These are phyloP conservation scores for Apiotrichum montevideense DNA, from an alignment of 1,284 basidiomycete species.

Conservation along the genomic window DNA sequence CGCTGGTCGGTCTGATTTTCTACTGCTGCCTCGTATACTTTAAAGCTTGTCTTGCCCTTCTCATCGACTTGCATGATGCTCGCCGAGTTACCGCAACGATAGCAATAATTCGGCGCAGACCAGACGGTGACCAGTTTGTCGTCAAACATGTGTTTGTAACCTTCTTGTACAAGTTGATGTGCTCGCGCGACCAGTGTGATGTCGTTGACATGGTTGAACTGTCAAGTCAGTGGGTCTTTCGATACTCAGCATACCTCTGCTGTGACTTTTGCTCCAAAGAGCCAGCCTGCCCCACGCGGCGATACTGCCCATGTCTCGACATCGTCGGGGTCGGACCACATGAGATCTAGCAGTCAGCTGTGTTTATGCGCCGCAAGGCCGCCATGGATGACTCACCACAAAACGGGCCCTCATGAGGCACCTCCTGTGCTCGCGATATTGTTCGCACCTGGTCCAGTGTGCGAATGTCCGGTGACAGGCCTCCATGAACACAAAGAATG, in stretches of 20 bases:
- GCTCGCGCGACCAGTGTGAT: constrained; percentile 81
- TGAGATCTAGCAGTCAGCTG: constrained; percentile 60
- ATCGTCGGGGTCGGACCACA: constrained; percentile 98
- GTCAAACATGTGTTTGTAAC: constrained; percentile 98
- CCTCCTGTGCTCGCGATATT: constrained; percentile 85
- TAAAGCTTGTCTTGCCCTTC: constrained; percentile 61
- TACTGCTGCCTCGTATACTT: constrained; percentile 71
- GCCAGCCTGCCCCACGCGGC: constrained; percentile 89
- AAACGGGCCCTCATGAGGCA: constrained; percentile 95
- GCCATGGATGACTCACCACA: constrained; percentile 58
- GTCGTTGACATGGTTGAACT: constrained; percentile 90
- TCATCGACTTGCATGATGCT: constrained; percentile 78
- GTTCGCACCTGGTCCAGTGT: constrained; percentile 89
- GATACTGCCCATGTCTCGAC: constrained; percentile 93
- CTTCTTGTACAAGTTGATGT: constrained; percentile 93
- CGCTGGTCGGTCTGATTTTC: constrained; percentile 72
- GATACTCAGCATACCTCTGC: constrained; percentile 57
- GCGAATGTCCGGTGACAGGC: constrained; percentile 83
- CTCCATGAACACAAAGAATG: constrained; percentile 87
- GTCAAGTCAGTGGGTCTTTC: not conserved
- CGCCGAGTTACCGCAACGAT: constrained; percentile 98
- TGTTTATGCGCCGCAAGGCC: too few relatives aligned
- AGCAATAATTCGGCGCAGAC: constrained; percentile 98
- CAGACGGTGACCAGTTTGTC: constrained; percentile 91
- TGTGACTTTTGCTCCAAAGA: constrained; percentile 85